phyloP scores from a whole-genome alignment of 306 rosid species.

The Rosa persica region DNA sequence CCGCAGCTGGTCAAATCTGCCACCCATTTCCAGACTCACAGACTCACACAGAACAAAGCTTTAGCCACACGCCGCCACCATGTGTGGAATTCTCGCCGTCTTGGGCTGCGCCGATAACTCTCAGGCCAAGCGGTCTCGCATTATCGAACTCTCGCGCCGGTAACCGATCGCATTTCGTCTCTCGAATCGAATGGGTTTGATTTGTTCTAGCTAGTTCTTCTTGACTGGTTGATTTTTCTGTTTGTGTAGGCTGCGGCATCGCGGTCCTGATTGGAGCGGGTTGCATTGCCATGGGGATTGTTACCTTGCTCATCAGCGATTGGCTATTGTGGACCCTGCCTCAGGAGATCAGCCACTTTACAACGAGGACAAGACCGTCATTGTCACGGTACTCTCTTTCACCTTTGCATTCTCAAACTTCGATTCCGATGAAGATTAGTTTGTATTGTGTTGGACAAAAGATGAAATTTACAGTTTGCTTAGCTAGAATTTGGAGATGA shows the following conservation, averaged over 20 bases:
- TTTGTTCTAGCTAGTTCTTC: background rate
- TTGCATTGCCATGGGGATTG: conserved; percentile 74
- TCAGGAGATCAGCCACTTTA: conserved; percentile 96
- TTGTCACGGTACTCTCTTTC: conserved; percentile 58
- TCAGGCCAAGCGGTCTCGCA: conserved; percentile 84
- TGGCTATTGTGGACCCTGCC: conserved; percentile 90
- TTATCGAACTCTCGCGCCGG: conserved; percentile 89
- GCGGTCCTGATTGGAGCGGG: conserved; percentile 99
- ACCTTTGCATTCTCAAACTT: background rate
- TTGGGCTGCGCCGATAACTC: conserved; percentile 75
- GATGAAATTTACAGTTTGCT: no score
- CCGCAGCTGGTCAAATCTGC: conserved; percentile 25
- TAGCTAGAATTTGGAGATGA: no score
- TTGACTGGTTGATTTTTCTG: background rate
- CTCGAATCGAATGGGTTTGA: background rate
- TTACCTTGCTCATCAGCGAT: conserved; percentile 90
- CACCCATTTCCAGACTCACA: conserved; percentile 1
- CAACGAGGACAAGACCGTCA: conserved; percentile 79
- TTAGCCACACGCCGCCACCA: conserved; percentile 43
- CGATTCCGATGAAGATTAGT: no score
- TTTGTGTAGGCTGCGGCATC: conserved; percentile 61
- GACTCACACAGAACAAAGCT: background rate
- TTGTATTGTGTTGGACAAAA: no score
- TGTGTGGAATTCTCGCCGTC: conserved; percentile 98
- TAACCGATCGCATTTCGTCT: conserved; percentile 14